These are phyloP conservation scores for Castanea sativa DNA, from an alignment of 306 rosid genomes.

Conservation along the genomic window DNA sequence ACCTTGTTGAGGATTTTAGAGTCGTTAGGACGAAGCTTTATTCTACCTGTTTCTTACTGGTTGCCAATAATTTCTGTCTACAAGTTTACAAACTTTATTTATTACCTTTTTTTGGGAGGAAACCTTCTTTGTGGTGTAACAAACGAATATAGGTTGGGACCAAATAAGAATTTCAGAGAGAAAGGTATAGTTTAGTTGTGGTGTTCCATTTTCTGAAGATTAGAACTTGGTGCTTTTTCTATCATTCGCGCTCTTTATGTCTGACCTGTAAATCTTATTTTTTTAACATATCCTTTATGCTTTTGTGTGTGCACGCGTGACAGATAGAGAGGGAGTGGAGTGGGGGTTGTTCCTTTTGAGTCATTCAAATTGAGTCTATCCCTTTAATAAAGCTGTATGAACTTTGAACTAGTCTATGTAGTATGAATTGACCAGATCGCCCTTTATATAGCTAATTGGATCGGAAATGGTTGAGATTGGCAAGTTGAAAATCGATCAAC, in stretches of 20 bases:
- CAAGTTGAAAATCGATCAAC: background rate
- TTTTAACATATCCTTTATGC: background rate
- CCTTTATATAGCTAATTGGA: background rate
- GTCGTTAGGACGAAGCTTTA: constrained; percentile 1
- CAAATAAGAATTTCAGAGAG: background rate
- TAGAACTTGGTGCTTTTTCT: background rate
- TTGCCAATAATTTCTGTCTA: background rate
- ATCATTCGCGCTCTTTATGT: background rate
- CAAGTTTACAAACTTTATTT: background rate
- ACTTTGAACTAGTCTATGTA: too few species aligned
- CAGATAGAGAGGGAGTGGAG: background rate
- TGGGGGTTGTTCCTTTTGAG: background rate
- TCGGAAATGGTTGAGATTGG: background rate
- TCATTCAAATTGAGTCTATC: background rate
- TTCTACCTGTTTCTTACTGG: background rate
- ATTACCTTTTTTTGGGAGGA: background rate
- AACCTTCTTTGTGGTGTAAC: background rate
- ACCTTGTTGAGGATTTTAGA: background rate
- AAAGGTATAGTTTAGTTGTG: background rate
- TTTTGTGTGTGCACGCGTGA: background rate
- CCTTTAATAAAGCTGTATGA: background rate
- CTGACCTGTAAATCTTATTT: background rate
- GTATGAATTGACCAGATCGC: too few species aligned
- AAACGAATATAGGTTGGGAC: too few species aligned
- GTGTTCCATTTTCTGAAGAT: background rate